Evolutionary conservation across 257 asterid genomes (phyloP), one percentile per base, ranked within the genome.

Genomic region (Catharanthus roseus): DNA sequence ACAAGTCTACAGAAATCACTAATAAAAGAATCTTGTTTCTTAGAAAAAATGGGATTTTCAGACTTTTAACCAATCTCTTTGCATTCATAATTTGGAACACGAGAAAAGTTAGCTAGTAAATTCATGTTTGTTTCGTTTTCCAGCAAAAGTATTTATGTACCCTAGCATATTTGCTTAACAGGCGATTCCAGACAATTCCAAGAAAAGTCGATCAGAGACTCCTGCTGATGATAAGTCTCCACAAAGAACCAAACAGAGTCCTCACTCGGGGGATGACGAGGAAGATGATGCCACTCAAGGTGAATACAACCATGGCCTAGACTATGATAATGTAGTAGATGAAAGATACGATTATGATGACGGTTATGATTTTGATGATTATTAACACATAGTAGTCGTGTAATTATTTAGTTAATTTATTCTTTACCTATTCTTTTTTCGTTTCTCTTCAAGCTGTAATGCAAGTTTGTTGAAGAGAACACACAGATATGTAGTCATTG

Each of bases 161-260:
- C 5, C 1, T 38, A 38, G 8, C 1, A 1, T 34, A 16, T 61
- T 19, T 18, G 3, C 23, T 62, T 34, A 62, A 21, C 28, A 62
- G 67, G 67, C 45, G 21, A 62, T 62, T 62, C 67, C 67, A 21
- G 47, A 62, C 28, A 62, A 34, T 34, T 19, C 67, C 18, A 62
- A 62, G 29, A 62, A 29, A 62, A 34, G 47, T 21, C 47, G 47
- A 19, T 62, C 67, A 15, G 15, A 2, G 67, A 19, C 67, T 62
- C 45, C 45, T 33, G 65, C 21, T 12, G 39, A 29, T 29, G 65
- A 29, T 13, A n/a, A 18, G 41, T 31, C 65, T 60, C 16, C 44
- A 33, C 24, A 6, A 6, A 28, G 3, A 3, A 10, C n/a, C 29
- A 62, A 62, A 62, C 47, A 34, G 45, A 34, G 28, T 34, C 67